Conservation (phyloP, 2,329 filamentous ascomycete genomes). For the Ophiostoma sp. region DNA sequence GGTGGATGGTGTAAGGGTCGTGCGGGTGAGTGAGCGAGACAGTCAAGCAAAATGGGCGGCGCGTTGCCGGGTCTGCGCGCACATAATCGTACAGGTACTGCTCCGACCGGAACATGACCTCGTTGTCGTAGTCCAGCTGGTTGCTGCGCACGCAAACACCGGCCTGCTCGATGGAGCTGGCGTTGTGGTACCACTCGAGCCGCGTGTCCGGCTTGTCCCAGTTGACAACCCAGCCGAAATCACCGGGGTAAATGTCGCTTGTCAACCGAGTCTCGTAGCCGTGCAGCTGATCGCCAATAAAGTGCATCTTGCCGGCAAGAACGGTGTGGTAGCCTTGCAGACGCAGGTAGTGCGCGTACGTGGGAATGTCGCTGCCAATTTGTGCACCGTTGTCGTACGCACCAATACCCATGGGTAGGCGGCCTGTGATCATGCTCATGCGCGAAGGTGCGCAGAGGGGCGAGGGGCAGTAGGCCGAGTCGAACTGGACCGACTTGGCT, state of each 20-base stretch:
- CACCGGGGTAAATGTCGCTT: conserved; percentile 92
- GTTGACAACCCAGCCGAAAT: conserved; percentile 93
- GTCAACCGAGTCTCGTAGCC: conserved; percentile 91
- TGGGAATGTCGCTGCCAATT: conserved; percentile 80
- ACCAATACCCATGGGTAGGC: conserved; percentile 86
- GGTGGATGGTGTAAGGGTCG: conserved; percentile 90
- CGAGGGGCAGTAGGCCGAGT: conserved; percentile 91
- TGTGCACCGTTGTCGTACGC: conserved; percentile 90
- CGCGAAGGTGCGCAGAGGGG: conserved; percentile 89
- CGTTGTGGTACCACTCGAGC: conserved; percentile 95
- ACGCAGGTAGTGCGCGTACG: conserved; percentile 89
- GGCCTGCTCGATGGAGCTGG: conserved; percentile 87
- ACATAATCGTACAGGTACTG: conserved; percentile 92
- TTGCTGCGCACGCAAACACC: conserved; percentile 88
- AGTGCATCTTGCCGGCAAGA: conserved; percentile 95
- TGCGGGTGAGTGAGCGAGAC: conserved; percentile 89
- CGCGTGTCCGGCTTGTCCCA: conserved; percentile 88
- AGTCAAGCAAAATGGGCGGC: conserved; percentile 83
- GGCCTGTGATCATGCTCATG: conserved; percentile 92
- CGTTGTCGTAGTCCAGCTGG: conserved; percentile 93
- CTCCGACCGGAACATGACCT: conserved; percentile 87
- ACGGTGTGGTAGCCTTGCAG: conserved; percentile 84
- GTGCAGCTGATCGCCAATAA: conserved; percentile 90
- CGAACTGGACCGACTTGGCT: conserved; percentile 80
- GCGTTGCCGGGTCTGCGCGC: conserved; percentile 69